These are phyloP conservation scores for Epichloe baconii DNA, from an alignment of 2,329 filamentous ascomycete species.

Conservation along the genomic window DNA sequence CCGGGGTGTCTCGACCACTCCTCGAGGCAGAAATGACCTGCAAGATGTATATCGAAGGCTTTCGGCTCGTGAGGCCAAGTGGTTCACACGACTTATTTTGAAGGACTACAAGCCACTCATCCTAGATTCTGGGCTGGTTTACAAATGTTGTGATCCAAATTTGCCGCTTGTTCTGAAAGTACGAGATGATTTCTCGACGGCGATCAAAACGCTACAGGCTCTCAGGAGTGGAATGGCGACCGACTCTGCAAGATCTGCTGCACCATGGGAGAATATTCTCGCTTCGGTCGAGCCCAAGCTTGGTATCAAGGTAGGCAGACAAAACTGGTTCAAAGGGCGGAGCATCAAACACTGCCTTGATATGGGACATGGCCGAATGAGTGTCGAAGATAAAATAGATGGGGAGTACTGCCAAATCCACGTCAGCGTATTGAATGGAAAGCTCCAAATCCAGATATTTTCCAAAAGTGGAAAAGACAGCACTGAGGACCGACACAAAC, in stretches of 20 bases:
- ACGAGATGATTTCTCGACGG: conserved; percentile 52
- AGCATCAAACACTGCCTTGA: conserved; percentile 64
- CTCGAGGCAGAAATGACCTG: conserved; percentile 31
- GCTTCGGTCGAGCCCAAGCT: conserved; percentile 34
- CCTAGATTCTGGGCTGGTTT: conserved; percentile 42
- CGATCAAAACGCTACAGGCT: conserved; percentile 38
- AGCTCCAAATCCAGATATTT: conserved; percentile 60
- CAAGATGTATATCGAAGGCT: conserved; percentile 45
- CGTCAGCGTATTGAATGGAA: conserved; percentile 48
- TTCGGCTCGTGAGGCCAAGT: conserved; percentile 63
- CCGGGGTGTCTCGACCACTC: conserved; percentile 7
- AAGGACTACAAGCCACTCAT: conserved; percentile 60
- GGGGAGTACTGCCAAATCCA: conserved; percentile 88
- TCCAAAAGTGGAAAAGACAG: conserved; percentile 90
- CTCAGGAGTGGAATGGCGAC: conserved; percentile 11
- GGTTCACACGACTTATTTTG: conserved; percentile 69
- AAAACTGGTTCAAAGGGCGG: conserved; percentile 50
- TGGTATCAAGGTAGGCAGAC: conserved; percentile 52
- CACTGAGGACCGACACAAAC: conserved; percentile 50
- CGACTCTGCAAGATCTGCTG: conserved; percentile 6
- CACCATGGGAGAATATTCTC: conserved; percentile 12
- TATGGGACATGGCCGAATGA: conserved; percentile 50
- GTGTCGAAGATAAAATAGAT: conserved; percentile 71
- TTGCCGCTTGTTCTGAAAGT: conserved; percentile 59
- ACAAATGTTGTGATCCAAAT: conserved; percentile 52